Evolutionary conservation across 768 basidiomycete genomes (phyloP).

Genomic region (Fomitopsis pulvina): DNA sequence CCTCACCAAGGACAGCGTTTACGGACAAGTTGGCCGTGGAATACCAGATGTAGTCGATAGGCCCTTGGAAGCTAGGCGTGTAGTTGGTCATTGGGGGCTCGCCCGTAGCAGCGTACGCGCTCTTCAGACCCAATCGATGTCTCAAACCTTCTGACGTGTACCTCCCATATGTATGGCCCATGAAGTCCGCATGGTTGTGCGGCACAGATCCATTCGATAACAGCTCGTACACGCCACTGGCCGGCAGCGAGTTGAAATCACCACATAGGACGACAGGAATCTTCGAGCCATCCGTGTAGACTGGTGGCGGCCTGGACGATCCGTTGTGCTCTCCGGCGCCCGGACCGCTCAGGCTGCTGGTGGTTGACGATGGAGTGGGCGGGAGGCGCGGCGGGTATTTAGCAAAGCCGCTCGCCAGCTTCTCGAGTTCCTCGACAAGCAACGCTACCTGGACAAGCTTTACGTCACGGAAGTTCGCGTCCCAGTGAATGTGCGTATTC

Average conservation of each 20-base stretch:
- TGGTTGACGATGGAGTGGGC: conserved; percentile 26
- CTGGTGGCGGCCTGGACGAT: conserved; percentile 48
- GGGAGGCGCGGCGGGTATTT: conserved; percentile 67
- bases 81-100: conserved; percentile 81
- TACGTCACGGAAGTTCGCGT: conserved; percentile 88
- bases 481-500: conserved; percentile 92
- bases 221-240: conserved; percentile 90
- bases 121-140: conserved; percentile 79
- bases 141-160: conserved; percentile 87
- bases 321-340: conserved; percentile 18
- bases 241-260: conserved; percentile 91
- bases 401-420: conserved; percentile 79
- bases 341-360: conserved; percentile 25
- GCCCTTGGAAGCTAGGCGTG: conserved; percentile 80
- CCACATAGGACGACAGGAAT: conserved; percentile 90
- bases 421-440: conserved; percentile 88
- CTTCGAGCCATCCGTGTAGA: conserved; percentile 77
- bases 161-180: conserved; percentile 83
- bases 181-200: conserved; percentile 83
- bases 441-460: conserved; percentile 96
- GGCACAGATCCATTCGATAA: conserved; percentile 64
- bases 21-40: conserved; percentile 64
- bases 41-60: conserved; percentile 95
- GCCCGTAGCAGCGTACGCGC: conserved; percentile 62
- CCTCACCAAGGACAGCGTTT: conserved; percentile 81